These are phyloP conservation scores for Neofusicoccum parvum DNA, from an alignment of 2,329 filamentous ascomycete genomes.

Conservation along the genomic window DNA sequence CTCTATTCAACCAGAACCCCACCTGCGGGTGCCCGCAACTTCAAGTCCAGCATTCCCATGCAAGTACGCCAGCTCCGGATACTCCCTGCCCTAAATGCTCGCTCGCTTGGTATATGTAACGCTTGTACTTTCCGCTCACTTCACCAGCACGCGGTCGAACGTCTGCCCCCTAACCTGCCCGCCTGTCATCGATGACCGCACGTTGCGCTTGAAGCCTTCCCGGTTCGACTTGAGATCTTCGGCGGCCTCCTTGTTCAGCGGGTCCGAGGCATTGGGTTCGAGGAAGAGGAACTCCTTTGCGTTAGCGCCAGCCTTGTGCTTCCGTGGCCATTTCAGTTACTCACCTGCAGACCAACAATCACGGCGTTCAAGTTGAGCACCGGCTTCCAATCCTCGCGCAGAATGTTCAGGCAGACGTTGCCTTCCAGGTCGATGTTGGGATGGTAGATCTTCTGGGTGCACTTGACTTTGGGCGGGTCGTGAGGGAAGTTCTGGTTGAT, in stretches of 20 bases:
- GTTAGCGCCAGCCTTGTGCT: constrained; percentile 21
- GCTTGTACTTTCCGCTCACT: background rate
- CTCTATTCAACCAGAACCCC: constrained; percentile 7
- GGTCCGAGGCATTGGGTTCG: constrained; percentile 94
- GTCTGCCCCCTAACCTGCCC: constrained; percentile 70
- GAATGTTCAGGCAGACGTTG: constrained; percentile 96
- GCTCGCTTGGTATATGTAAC: constrained; percentile 7
- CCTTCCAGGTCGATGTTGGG: constrained; percentile 98
- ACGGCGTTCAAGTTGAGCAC: constrained; percentile 96
- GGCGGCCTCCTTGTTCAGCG: constrained; percentile 97
- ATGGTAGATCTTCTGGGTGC: constrained; percentile 97
- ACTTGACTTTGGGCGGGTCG: constrained; percentile 96
- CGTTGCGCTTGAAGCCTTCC: constrained; percentile 90
- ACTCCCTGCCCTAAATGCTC: constrained; percentile 21
- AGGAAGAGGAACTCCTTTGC: constrained; percentile 82
- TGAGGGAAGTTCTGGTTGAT: constrained; percentile 97
- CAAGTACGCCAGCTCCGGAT: constrained; percentile 19
- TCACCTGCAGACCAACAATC: constrained; percentile 86
- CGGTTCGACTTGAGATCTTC: constrained; percentile 85
- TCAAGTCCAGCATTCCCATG: constrained; percentile 19
- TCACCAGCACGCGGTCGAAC: constrained; percentile 70
- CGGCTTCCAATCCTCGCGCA: constrained; percentile 98
- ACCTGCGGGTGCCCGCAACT: background rate
- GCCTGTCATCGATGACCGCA: constrained; percentile 79
- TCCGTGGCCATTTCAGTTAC: constrained; percentile 25